Conservation (phyloP, 305 asterid species). For the Fraxinus baroniana region DNA sequence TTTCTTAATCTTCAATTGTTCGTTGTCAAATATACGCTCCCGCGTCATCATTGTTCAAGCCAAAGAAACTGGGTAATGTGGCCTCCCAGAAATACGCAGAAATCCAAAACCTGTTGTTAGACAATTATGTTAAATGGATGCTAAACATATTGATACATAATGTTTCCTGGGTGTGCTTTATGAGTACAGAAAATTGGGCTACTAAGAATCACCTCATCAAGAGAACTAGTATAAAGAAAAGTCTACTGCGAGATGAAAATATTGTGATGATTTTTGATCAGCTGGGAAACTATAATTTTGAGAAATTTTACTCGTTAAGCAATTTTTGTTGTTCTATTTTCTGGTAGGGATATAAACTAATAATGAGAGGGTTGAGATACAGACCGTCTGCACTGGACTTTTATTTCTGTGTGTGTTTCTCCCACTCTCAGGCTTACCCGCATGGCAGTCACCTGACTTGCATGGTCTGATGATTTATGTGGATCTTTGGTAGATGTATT, state of each 20-base stretch:
- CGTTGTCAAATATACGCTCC: not conserved
- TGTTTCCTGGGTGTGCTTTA: not conserved
- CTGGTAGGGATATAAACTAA: not conserved
- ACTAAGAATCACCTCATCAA: not conserved
- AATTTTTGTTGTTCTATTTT: not conserved
- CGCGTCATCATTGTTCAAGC: not conserved
- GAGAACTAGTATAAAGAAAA: not conserved
- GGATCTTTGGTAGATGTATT: not conserved
- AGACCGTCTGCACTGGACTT: not conserved
- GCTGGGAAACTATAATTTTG: not conserved
- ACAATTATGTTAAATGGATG: not conserved
- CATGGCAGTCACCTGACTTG: not conserved
- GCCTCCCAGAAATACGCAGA: not conserved
- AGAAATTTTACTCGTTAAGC: not conserved
- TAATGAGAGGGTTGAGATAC: not conserved
- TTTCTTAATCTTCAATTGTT: not conserved
- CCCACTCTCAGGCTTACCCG: not conserved
- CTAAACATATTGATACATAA: not conserved
- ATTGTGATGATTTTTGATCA: not conserved
- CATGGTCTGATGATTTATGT: not conserved
- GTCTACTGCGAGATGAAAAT: not conserved
- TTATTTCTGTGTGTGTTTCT: not conserved
- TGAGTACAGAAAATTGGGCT: conserved; percentile 2
- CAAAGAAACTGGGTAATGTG: not conserved
- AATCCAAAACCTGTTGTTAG: not conserved